Evolutionary conservation across 371 early-diverging fungal genomes (phyloP).

Genomic region (Apophysomyces trapeziformis): DNA sequence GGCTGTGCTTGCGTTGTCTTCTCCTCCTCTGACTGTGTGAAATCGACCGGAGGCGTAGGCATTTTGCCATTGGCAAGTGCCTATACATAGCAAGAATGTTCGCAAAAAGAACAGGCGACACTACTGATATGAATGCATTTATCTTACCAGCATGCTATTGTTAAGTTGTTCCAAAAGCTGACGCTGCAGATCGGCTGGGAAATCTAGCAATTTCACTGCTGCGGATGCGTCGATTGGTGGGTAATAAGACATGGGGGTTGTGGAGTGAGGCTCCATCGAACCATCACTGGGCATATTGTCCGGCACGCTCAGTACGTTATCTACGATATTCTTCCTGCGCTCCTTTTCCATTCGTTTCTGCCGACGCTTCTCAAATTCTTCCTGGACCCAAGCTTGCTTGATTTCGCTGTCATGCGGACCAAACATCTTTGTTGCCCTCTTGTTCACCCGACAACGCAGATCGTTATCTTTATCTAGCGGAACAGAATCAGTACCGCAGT

Average conservation of each 20-base stretch:
- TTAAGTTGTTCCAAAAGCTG: conserved; percentile 51
- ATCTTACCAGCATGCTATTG: conserved; percentile 21
- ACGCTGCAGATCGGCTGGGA: conserved; percentile 48
- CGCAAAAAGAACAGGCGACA: background rate
- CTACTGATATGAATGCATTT: background rate
- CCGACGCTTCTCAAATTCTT: conserved; percentile 52
- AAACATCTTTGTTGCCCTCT: conserved; percentile 53
- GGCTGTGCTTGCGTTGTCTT: background rate
- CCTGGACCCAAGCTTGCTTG: conserved; percentile 50
- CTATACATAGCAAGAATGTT: conserved; percentile 4
- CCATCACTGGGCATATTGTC: background rate
- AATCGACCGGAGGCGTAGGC: conserved; percentile 24
- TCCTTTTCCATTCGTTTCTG: conserved; percentile 47
- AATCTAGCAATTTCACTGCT: conserved; percentile 45
- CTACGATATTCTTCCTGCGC: conserved; percentile 23
- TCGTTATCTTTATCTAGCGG: conserved; percentile 54
- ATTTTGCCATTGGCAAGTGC: conserved; percentile 29
- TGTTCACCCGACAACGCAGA: conserved; percentile 56
- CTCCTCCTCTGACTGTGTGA: conserved; percentile 1
- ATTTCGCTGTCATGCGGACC: conserved; percentile 34
- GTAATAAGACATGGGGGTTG: conserved; percentile 25
- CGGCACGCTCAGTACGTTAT: conserved; percentile 22
- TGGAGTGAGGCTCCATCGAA: background rate
- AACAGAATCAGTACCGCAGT: background rate
- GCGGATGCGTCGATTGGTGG: conserved; percentile 34